Evolutionary conservation across 305 asterid genomes (phyloP).

Genomic region (Withania somnifera): DNA sequence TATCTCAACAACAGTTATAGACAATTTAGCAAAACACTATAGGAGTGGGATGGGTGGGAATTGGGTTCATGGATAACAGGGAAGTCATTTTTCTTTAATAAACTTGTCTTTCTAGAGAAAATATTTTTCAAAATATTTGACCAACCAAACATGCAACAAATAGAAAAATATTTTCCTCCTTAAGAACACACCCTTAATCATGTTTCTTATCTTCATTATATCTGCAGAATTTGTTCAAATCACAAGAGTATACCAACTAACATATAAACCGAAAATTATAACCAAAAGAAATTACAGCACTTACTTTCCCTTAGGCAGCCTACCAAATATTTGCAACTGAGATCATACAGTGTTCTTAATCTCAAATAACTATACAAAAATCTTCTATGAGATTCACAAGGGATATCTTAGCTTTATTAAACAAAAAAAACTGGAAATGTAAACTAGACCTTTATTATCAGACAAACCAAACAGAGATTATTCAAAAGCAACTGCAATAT

Average conservation of each 20-base stretch:
- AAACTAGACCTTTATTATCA: not conserved
- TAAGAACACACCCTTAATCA: not conserved
- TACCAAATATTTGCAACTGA: not conserved
- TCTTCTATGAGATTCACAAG: not conserved
- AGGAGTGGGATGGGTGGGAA: not conserved
- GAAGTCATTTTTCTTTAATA: not conserved
- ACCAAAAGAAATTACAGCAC: not conserved
- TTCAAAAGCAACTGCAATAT: conserved; percentile 1
- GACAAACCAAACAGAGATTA: not conserved
- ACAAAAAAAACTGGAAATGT: not conserved
- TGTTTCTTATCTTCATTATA: not conserved
- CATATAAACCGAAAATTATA: not conserved
- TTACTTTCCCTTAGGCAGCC: not conserved
- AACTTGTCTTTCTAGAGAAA: not conserved
- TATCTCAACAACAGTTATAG: not conserved
- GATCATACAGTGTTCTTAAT: not conserved
- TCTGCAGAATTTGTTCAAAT: not conserved
- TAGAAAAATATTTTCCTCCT: not conserved
- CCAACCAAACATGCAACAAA: not conserved
- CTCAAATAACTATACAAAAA: conserved; percentile 8
- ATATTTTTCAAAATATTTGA: not conserved
- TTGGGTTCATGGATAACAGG: not conserved
- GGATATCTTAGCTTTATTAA: not conserved
- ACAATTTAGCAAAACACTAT: not conserved
- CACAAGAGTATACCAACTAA: not conserved